Evolutionary conservation across 306 rosid genomes (phyloP).

Genomic region (Fragaria vesca): DNA sequence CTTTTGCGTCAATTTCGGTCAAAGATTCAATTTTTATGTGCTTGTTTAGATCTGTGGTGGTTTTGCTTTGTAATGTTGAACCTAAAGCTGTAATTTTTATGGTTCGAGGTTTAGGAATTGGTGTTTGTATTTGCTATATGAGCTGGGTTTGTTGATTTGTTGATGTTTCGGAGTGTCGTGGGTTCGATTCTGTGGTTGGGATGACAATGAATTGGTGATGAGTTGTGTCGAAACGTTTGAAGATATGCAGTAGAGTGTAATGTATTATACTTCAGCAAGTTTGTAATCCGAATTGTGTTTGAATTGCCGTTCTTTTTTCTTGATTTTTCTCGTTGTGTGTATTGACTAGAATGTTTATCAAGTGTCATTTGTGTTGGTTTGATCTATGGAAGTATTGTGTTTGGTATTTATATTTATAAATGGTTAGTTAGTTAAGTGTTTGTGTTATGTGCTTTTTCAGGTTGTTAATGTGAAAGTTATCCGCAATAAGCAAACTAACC

Average conservation of each 20-base stretch:
- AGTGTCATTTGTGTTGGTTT: background rate
- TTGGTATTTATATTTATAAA: background rate
- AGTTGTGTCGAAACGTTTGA: background rate
- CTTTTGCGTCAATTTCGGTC: background rate
- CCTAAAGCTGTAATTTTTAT: background rate
- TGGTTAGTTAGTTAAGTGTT: background rate
- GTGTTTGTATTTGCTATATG: background rate
- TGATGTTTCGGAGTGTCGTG: background rate
- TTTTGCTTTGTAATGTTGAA: background rate
- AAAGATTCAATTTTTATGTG: background rate
- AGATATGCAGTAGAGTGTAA: background rate
- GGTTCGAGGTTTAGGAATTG: background rate
- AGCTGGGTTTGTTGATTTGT: background rate
- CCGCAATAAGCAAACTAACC: slow-evolving; percentile 80
- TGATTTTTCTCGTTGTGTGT: background rate
- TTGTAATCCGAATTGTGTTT: background rate
- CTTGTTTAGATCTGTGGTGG: slow-evolving; percentile 3
- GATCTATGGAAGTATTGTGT: background rate
- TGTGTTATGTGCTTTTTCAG: slow-evolving; percentile 37
- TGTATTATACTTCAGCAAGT: background rate
- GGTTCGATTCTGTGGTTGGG: background rate
- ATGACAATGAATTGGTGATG: background rate
- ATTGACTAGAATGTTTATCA: no score
- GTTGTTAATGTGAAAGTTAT: slow-evolving; percentile 70
- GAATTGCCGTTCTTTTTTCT: background rate